Percentiles rank a stretch among this genome's conserved stretches.
These are phyloP conservation scores for Botryosphaeria agaves DNA, from an alignment of 2,329 filamentous ascomycete genomes.

Conservation along the genomic window DNA sequence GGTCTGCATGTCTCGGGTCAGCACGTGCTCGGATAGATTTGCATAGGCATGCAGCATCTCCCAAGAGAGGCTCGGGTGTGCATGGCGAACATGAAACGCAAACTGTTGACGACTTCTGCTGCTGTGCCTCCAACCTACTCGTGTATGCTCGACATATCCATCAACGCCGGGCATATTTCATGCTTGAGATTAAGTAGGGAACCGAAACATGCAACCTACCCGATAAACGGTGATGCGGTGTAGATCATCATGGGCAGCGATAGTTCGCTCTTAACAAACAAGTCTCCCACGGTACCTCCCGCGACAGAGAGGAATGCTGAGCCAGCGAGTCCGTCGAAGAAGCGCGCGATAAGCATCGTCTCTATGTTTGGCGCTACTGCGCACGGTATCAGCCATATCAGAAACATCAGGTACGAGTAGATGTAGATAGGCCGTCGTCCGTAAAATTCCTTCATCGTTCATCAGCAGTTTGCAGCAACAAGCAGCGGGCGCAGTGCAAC, in stretches of 20 bases:
- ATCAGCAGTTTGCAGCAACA: background rate
- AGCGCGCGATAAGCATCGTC: conserved; percentile 62
- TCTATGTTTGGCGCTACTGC: conserved; percentile 68
- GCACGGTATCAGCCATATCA: conserved; percentile 67
- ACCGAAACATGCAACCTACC: too few relatives aligned
- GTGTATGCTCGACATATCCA: too few relatives aligned
- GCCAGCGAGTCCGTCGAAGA: conserved; percentile 53
- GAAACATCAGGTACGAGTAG: conserved; percentile 52
- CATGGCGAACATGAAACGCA: too few relatives aligned
- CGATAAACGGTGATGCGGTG: conserved; percentile 32
- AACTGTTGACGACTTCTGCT: too few relatives aligned
- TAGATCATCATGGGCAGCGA: conserved; percentile 72
- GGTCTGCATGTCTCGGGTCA: conserved; percentile 42
- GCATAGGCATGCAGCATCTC: too few relatives aligned
- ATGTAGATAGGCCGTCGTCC: conserved; percentile 71
- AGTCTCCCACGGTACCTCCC: conserved; percentile 70
- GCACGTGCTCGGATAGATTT: too few relatives aligned
- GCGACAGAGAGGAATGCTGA: conserved; percentile 49
- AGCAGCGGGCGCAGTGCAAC: too few relatives aligned
- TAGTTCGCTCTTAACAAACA: conserved; percentile 52
- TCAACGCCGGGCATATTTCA: too few relatives aligned
- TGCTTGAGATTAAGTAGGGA: too few relatives aligned
- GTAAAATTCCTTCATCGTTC: conserved; percentile 41
- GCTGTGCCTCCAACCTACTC: too few relatives aligned
- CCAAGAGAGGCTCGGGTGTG: too few relatives aligned